Base-by-base conservation (phyloP, 345 rosid genomes). In the Citrus reticulata region DNA sequence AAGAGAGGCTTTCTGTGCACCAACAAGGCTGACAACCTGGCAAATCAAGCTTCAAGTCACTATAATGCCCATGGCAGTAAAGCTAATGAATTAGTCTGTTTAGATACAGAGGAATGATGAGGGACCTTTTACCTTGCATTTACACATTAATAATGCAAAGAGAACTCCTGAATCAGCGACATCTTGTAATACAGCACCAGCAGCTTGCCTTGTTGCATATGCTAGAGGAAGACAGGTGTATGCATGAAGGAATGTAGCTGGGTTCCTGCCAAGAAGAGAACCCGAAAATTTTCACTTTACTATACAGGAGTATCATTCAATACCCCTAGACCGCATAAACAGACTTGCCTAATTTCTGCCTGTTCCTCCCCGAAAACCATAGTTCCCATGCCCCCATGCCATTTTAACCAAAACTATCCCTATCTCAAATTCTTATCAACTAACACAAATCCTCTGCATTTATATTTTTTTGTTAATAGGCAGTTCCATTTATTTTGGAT, bases 1-100 rank as follows among this genome's bases (percentile, higher is more conserved):
- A 77, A 97, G 95, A 71, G 98, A 97, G 22, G 99, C 95, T 78
- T 94, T 97, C 83, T 97, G 98, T 30, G 98, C 99, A 82, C 99
- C 97, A 70, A 94, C 94, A 77, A 97, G 91, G 87, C 96, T 93
- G 80, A 97, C 80, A 79, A 97, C 98, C 99, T 97, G 89, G 87
- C 73, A 85, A 85, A 72, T 73, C 32, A 58, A 81, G 68, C 73
- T 74, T 84, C 42, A 63, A 25, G 68, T 82, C 27, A 75, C 54
- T 30, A 72, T 80, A 74, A 78, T 61, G 49, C 68, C 67, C 27
- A 32, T 75, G 13, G 67, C 37, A 75, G 40, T 55, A 78, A 79
- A 40, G 46, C 9, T 54, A 24, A 39, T 13, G 29, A 39, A 62
- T 51, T 9, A 59, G 32, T 22, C 55, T 62, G 61, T 11, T 60